These are phyloP conservation scores for Talaromyces proteolyticus DNA, from an alignment of 495 filamentous ascomycete species.

Conservation along the genomic window DNA sequence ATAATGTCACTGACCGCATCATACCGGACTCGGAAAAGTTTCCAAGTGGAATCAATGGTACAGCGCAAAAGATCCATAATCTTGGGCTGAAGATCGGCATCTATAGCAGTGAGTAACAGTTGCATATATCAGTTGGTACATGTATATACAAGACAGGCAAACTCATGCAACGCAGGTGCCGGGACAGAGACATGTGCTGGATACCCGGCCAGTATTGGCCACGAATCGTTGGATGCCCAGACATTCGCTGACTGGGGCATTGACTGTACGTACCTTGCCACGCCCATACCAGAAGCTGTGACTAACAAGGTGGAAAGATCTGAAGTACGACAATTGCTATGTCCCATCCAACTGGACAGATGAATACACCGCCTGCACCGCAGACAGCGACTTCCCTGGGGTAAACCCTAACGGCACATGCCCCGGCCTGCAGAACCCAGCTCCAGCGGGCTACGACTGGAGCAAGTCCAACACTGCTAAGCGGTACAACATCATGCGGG, in stretches of 20 bases:
- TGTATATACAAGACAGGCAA: not conserved
- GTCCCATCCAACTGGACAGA: slow-evolving; percentile 36
- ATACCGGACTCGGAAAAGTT: slow-evolving; percentile 54
- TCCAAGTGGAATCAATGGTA: slow-evolving; percentile 54
- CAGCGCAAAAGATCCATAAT: slow-evolving; percentile 51
- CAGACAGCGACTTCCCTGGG: slow-evolving; percentile 15
- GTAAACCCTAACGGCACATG: slow-evolving; percentile 35
- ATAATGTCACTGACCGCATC: slow-evolving; percentile 40
- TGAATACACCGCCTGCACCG: slow-evolving; percentile 31
- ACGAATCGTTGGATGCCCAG: slow-evolving; percentile 56
- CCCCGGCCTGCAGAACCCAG: slow-evolving; percentile 24
- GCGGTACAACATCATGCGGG: slow-evolving; percentile 53
- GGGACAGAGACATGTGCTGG: slow-evolving; percentile 58
- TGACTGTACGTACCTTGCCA: slow-evolving; percentile 40
- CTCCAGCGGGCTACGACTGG: slow-evolving; percentile 48
- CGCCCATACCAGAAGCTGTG: not conserved
- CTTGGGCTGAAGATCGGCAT: slow-evolving; percentile 62
- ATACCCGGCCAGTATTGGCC: slow-evolving; percentile 55
- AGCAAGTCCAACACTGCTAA: slow-evolving; percentile 41
- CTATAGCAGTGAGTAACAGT: slow-evolving; percentile 42
- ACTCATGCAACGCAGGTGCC: slow-evolving; percentile 32
- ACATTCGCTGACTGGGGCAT: slow-evolving; percentile 61
- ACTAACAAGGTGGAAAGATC: slow-evolving; percentile 29
- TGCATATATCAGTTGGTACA: not conserved
- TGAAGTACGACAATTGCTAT: slow-evolving; percentile 72